Evolutionary conservation across 768 basidiomycete species (phyloP).

Genomic region (Xerocomellus chrysenteron): DNA sequence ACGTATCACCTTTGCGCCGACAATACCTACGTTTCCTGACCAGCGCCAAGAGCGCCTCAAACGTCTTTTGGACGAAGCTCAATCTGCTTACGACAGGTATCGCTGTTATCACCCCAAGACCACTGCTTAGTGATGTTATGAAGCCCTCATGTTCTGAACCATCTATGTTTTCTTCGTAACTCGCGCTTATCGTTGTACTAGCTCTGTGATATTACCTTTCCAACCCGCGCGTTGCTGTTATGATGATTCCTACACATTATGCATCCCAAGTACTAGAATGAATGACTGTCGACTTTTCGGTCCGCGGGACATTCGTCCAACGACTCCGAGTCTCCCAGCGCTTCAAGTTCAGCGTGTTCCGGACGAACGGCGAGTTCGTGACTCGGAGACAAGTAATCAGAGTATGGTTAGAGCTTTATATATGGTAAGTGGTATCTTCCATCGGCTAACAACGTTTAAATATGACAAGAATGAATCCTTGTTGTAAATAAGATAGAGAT

Average conservation of each 20-base stretch:
- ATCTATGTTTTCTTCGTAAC: not conserved
- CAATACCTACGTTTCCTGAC: constrained; percentile 16
- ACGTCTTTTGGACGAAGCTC: constrained; percentile 12
- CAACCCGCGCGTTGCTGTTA: not conserved
- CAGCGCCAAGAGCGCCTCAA: constrained; percentile 7
- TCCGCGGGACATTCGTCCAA: not conserved
- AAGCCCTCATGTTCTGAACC: too few relatives aligned
- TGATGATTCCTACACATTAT: too few relatives aligned
- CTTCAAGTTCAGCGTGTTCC: not conserved
- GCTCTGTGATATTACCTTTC: not conserved
- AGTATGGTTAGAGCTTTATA: not conserved
- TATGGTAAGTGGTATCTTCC: too few relatives aligned
- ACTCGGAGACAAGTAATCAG: not conserved
- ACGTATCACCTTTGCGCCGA: constrained; percentile 11
- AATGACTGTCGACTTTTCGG: too few relatives aligned
- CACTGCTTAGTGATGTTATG: not conserved
- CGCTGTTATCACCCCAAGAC: not conserved
- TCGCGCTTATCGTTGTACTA: not conserved
- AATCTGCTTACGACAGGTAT: constrained; percentile 1
- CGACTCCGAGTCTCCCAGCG: not conserved
- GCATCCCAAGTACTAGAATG: too few relatives aligned
- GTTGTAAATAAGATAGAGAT: not conserved
- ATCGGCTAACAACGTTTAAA: not conserved
- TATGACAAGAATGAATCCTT: not conserved
- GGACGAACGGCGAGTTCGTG: not conserved